A percentile compares a stretch with the other conserved stretches of the same genome.
Conservation (phyloP, 1,139 yeast species). For the Lodderomyces parapsilosis region DNA sequence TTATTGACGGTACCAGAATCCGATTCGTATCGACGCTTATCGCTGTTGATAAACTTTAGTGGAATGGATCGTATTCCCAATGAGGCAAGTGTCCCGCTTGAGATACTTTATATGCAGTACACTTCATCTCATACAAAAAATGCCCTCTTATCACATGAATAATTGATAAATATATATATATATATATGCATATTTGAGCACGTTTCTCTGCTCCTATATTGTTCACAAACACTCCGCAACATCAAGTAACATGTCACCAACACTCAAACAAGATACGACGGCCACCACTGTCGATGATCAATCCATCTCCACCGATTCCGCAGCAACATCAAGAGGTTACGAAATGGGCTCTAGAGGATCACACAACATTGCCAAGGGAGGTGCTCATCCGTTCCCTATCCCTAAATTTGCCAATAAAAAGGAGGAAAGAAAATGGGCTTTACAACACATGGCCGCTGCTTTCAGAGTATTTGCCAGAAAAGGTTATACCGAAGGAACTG, state of each 20-base stretch:
- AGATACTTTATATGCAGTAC: neutral
- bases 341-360: conserved; percentile 40
- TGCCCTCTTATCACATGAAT: neutral
- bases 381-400: conserved; percentile 44
- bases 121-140: neutral
- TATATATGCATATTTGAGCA: neutral
- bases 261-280: conserved; percentile 1
- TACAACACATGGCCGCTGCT: conserved; percentile 80
- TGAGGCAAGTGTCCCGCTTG: neutral
- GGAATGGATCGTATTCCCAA: neutral
- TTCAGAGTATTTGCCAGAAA: conserved; percentile 74
- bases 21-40: neutral
- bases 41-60: neutral
- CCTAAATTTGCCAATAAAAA: conserved; percentile 53
- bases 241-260: neutral
- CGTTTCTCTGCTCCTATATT: neutral
- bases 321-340: conserved; percentile 49
- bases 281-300: conserved; percentile 1
- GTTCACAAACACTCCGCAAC: neutral
- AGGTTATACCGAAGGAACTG: conserved; percentile 73
- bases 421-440: conserved; percentile 59
- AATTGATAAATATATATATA: neutral
- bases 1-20: neutral
- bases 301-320: neutral
- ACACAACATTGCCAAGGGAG: conserved; percentile 52